Evolutionary conservation across 176 grass and related monocot species (phyloP).

Genomic region (Microstegium vimineum): DNA sequence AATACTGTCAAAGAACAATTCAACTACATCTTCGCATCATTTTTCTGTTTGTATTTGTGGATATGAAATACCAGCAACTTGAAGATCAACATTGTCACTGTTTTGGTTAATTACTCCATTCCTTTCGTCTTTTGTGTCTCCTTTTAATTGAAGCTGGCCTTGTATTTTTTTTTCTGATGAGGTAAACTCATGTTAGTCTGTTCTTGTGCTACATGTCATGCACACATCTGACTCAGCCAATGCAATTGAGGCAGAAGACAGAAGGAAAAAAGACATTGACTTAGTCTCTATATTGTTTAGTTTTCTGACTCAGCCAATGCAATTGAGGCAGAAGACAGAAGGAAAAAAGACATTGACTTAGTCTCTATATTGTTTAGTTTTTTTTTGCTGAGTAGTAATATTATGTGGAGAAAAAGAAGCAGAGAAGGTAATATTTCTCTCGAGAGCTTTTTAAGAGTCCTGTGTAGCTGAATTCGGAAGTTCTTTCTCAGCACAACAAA

Average conservation of each 20-base stretch:
- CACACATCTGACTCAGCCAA: too few relatives aligned
- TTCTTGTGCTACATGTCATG: not conserved
- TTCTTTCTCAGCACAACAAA: not conserved
- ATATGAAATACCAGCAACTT: too few relatives aligned
- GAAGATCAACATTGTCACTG: not conserved
- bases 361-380: too few relatives aligned
- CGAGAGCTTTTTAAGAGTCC: not conserved
- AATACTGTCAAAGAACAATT: constrained; percentile 25
- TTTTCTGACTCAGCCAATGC: too few relatives aligned
- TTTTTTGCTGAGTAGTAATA: not conserved
- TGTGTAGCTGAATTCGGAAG: not conserved
- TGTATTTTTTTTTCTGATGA: not conserved
- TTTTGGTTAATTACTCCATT: not conserved
- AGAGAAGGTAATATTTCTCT: not conserved
- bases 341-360: too few relatives aligned
- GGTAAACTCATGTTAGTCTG: not conserved
- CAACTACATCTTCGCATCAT: not conserved
- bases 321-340: too few relatives aligned
- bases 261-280: too few relatives aligned
- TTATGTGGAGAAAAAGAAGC: not conserved
- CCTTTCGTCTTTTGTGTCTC: not conserved
- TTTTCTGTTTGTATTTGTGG: constrained; percentile 19
- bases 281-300: too few relatives aligned
- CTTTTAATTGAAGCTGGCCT: not conserved
- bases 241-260: too few relatives aligned